Base-by-base conservation (phyloP, 805 yeast species). In the Scheffersomyces lignosus region DNA sequence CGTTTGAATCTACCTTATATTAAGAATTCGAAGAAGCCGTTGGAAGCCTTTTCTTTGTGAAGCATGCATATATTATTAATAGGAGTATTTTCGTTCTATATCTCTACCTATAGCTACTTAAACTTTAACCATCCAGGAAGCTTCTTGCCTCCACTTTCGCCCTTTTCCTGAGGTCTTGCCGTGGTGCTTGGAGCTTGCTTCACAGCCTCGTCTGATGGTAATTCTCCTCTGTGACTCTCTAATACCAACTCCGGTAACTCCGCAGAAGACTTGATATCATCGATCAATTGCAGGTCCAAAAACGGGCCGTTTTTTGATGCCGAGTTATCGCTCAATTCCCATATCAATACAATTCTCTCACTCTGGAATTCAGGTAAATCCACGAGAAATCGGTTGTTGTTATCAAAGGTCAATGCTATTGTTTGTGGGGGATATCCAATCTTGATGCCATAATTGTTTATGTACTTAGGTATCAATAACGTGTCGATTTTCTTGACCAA, bases 201-300 rank as follows among this genome's bases (percentile, higher is more conserved):
- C n/a, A 5, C 5, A 4, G 14, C 32, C 5, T 61, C 70, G 12
- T 49, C 64, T n/a, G n/a, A n/a, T 7, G 66, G 70, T 15, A 69
- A 44, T 12, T 54, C 48, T 1, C 57, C 54, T 31, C 73, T 52
- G 29, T 54, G 48, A 13, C 38, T 45, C 25, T 69, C 73, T 34
- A 67, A 49, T 4, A 54, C 41, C 15, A 65, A 52, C 27, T 64
- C 70, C 3, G 73, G 73, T 33, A 69, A 45, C 17, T 66, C 62
- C 18, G 37, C 40, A 16, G 57, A 51, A 12, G 49, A 49, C 35
- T 54, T 63, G 18, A 54, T 40, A 8, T 40, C 45, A 1, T 41
- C 29, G 4, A 35, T 27, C 3, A 31, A 24, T 3, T 45, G 53
- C 9, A 48, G 34, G 17, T 55, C 54, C 22, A 62, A 31, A 36